Base-by-base conservation (phyloP, 805 yeast genomes). In the Candida berthetii region DNA sequence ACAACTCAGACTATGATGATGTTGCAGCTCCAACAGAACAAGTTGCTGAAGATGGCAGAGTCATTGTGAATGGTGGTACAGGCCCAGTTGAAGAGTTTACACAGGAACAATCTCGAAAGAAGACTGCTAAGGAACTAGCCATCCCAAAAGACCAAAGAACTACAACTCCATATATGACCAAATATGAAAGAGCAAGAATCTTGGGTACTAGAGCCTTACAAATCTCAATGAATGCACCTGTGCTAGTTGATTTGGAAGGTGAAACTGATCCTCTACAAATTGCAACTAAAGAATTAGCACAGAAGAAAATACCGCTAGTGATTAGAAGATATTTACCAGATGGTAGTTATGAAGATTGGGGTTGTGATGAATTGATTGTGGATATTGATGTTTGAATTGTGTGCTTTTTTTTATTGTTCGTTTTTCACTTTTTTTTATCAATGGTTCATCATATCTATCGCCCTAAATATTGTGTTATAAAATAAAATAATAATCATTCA, bases 141-240 rank as follows among this genome's bases (percentile, higher is more conserved):
- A 88, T 93, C 45, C 85, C 96, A 43, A 86, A 78, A 53, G 96
- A 87, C 18, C 70, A 85, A 49, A 79, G 99, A 64, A 76, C 89
- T 22, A 93, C 99, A 13, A 93, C 99, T 5, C 99, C 99, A 41
- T 93, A 91, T 62, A 90, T 93, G 98, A 93, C 99, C 43, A 93
- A 95, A 61, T 93, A 93, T 63, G 99, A 93, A 71, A 78, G 97
- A 54, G 99, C 99, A 7, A 80, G 99, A 69, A 88, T 93, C 46
- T 75, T 93, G 56, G 99, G 99, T 22, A 93, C 99, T 10, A 78
- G 99, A 55, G 99, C 99, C 2, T 70, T 93, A 49, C 99, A 93
- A 65, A 91, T 93, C 55, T 88, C 97, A 22, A 85, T 93, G 86
- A 93, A 93, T 60, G 99, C 99, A 1, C 99, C 99, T 2, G 98